Percentiles rank a stretch among this genome's conserved stretches.
phyloP scores from a whole-genome alignment of 1,284 basidiomycete genomes.

The Fomes fomentarius region DNA sequence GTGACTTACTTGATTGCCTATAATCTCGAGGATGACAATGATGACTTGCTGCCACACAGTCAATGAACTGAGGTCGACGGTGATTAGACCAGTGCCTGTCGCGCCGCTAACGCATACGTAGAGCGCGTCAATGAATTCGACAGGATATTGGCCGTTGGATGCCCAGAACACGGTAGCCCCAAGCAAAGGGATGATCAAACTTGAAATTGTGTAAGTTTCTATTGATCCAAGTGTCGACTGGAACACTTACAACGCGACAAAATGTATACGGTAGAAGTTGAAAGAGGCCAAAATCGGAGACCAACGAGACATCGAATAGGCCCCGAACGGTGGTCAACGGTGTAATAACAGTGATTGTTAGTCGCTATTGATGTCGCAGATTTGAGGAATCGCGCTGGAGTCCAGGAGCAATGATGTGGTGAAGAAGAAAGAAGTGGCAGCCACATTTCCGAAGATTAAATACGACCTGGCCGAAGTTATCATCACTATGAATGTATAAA shows the following conservation, averaged over 20 bases:
- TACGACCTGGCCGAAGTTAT: no score
- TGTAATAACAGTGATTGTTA: no score
- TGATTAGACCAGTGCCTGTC: constrained; percentile 76
- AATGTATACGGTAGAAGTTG: constrained; percentile 69
- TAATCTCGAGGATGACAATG: constrained; percentile 65
- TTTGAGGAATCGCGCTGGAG: no score
- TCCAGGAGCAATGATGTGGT: no score
- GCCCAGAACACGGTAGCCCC: constrained; percentile 71
- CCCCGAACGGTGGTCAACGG: no score
- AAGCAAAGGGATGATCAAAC: constrained; percentile 69
- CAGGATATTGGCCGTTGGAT: constrained; percentile 62
- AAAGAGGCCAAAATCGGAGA: constrained; percentile 31
- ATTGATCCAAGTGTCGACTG: not conserved
- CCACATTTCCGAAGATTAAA: no score
- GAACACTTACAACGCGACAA: constrained; percentile 48
- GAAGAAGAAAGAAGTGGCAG: no score
- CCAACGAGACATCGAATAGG: no score
- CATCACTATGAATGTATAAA: no score
- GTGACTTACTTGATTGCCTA: constrained; percentile 60
- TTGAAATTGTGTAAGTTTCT: constrained; percentile 30
- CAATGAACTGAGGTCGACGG: constrained; percentile 71
- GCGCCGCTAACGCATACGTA: constrained; percentile 78
- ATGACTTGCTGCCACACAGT: constrained; percentile 79
- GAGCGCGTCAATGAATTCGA: constrained; percentile 71
- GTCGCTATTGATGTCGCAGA: no score